Evolutionary conservation across 2,329 filamentous ascomycete species (phyloP).

Genomic region (Verticillium tricorpus): DNA sequence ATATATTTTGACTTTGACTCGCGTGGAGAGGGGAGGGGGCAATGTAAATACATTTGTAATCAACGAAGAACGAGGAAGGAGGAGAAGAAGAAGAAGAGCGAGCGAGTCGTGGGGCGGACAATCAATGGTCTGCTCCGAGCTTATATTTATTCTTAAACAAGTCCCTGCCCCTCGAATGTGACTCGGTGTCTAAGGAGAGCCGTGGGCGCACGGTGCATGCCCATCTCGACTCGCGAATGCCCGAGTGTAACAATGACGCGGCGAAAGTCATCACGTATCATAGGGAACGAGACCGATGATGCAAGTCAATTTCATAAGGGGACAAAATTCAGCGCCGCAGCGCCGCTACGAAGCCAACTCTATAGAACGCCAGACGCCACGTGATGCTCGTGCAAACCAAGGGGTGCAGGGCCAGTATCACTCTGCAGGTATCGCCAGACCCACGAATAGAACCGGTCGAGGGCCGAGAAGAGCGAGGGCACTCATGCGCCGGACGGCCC

Average conservation of each 20-base stretch:
- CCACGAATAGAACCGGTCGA: background rate
- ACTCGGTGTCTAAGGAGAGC: background rate
- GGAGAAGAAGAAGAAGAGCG: background rate
- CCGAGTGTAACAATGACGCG: too few relatives aligned
- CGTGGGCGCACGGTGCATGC: background rate
- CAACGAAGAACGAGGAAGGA: conserved; percentile 5
- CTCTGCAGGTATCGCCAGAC: background rate
- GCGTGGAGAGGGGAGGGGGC: background rate
- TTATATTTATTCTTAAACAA: background rate
- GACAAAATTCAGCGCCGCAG: background rate
- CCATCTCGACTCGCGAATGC: too few relatives aligned
- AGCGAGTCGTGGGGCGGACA: background rate
- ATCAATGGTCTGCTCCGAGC: background rate
- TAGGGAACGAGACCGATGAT: background rate
- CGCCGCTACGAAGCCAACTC: conserved; percentile 1
- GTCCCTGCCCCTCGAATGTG: background rate
- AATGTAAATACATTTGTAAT: conserved; percentile 13
- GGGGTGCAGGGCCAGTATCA: background rate
- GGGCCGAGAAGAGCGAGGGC: background rate
- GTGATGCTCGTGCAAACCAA: background rate
- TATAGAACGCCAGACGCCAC: conserved; percentile 4
- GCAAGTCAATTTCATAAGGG: background rate
- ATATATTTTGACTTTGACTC: background rate
- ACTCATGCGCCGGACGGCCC: background rate
- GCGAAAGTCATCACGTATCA: too few relatives aligned